These are phyloP conservation scores for Nothopassalora personata DNA, from an alignment of 2,329 filamentous ascomycete genomes.

Conservation along the genomic window DNA sequence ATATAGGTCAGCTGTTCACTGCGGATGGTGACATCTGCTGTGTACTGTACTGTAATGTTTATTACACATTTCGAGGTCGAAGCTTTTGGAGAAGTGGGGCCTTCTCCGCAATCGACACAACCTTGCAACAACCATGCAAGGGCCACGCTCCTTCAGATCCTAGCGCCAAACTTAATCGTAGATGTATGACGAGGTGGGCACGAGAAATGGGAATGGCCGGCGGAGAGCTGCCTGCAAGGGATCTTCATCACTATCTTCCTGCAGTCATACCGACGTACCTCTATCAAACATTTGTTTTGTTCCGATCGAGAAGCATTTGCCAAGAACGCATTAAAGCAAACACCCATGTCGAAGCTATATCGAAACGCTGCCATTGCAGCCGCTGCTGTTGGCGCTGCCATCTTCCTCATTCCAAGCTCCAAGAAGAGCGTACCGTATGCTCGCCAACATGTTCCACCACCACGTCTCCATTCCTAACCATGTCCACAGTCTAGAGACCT, in stretches of 20 bases:
- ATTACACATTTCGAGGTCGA: not conserved
- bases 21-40: not conserved
- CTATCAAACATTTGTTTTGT: slow-evolving; percentile 2
- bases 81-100: not conserved
- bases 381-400: slow-evolving; percentile 22
- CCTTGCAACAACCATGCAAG: too few species aligned
- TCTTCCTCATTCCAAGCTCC: slow-evolving; percentile 24
- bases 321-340: not conserved
- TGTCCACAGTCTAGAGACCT: slow-evolving; percentile 32
- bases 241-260: not conserved
- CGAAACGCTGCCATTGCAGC: slow-evolving; percentile 29
- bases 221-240: not conserved
- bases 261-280: not conserved
- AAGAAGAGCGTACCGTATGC: slow-evolving; percentile 9
- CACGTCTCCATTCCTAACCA: not conserved
- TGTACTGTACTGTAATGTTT: not conserved
- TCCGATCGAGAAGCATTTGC: not conserved
- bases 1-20: not conserved
- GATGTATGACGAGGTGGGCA: not conserved
- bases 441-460: not conserved
- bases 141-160: not conserved
- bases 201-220: not conserved
- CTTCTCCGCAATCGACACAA: not conserved
- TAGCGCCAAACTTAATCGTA: not conserved
- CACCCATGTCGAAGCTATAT: slow-evolving; percentile 22